Base-by-base conservation (phyloP, 1,284 basidiomycete genomes). In the Phellopilus nigrolimitatus region DNA sequence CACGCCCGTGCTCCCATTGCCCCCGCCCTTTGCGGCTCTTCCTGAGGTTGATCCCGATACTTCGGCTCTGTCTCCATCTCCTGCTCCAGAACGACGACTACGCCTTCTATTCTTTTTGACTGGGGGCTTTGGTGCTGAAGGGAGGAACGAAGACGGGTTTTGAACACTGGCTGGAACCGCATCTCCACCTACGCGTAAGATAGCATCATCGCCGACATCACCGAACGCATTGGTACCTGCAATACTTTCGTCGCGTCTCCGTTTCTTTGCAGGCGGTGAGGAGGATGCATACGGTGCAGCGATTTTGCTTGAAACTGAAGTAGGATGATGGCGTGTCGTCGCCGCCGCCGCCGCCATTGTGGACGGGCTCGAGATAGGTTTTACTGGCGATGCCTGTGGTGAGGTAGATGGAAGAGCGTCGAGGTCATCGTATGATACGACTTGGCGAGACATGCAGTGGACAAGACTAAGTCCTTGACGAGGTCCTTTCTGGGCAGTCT, bases 371-470 rank as follows among this genome's bases (percentile, higher is more conserved):
- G 33, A 25, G 25, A 5, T 12, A n/a, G 7, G 6, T 7, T 15
- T 36, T 38, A 34, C 19, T n/a, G 34, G 25, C n/a, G 44, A 12
- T 13, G 22, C 12, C 4, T 37, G 17, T 13, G 27, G 13, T 3
- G 49, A 33, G 19, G 38, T 6, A 15, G 19, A 19, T 12, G 15
- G 10, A 10, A 44, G 52, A 3, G 34, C 45, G 31, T 48, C 49
- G 13, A 55, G 49, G 22, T 55, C 53, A 31, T 47, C 44, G 27
- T 55, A 55, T 5, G 53, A 50, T 19, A 55, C 43, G 36, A 55
- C 33, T 38, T 55, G 53, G 4, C 53, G 53, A 12, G 53, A 36
- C 53, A 55, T 55, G 34, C 34, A 37, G 34, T n/a, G n/a, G n/a
- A n/a, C n/a, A n/a, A n/a, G n/a, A n/a, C n/a, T n/a, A n/a, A n/a